These are phyloP conservation scores for Boletus patriciae DNA, from an alignment of 768 basidiomycete genomes.

Conservation along the genomic window DNA sequence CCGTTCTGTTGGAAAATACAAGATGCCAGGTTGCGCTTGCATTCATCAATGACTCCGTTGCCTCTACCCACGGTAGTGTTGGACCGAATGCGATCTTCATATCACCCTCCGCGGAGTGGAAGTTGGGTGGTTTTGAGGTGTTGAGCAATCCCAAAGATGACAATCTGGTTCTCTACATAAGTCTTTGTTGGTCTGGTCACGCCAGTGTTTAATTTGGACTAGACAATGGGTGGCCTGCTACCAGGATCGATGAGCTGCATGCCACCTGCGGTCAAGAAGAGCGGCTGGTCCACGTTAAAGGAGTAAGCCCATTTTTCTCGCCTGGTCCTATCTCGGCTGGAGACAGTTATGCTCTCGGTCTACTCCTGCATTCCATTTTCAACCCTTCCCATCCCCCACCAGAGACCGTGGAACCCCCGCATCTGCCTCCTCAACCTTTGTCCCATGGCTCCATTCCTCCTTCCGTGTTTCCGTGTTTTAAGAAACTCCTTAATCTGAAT, in stretches of 20 bases:
- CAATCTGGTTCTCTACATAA: conserved; percentile 74
- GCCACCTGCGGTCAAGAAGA: conserved; percentile 85
- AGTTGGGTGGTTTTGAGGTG: conserved; percentile 91
- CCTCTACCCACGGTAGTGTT: conserved; percentile 82
- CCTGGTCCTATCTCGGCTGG: conserved; percentile 52
- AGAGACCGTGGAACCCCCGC: conserved; percentile 66
- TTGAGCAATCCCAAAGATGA: conserved; percentile 83
- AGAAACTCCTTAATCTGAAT: conserved; percentile 87
- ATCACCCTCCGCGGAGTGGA: conserved; percentile 95
- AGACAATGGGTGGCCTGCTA: conserved; percentile 68
- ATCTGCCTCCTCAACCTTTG: conserved; percentile 73
- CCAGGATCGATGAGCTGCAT: conserved; percentile 62
- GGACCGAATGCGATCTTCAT: conserved; percentile 79
- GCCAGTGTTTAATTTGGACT: conserved; percentile 13
- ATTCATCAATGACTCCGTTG: conserved; percentile 83
- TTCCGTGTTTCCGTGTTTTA: conserved; percentile 75
- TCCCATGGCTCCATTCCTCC: conserved; percentile 76
- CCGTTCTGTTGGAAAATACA: not conserved
- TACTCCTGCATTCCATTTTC: conserved; percentile 84
- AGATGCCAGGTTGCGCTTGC: conserved; percentile 72
- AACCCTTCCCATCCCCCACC: conserved; percentile 79
- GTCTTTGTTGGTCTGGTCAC: conserved; percentile 24
- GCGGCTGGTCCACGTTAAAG: conserved; percentile 80
- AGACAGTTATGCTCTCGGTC: conserved; percentile 87
- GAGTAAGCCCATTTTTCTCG: conserved; percentile 49